Conservation (phyloP, 495 filamentous ascomycete genomes). For the Xylaria longipes region DNA sequence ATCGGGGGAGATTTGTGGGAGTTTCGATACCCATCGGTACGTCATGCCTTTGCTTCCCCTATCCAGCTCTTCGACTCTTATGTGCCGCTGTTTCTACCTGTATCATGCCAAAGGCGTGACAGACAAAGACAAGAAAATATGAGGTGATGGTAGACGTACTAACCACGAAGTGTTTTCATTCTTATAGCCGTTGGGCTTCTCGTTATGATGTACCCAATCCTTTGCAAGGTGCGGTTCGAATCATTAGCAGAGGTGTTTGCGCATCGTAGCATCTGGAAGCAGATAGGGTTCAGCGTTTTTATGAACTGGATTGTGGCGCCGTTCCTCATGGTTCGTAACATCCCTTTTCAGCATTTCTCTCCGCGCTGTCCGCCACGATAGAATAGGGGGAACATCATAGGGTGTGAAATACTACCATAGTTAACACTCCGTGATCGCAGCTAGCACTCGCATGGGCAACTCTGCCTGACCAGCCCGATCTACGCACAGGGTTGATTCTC, state of each 20-base stretch:
- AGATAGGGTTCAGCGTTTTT: constrained; percentile 78
- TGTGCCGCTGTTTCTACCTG: background rate
- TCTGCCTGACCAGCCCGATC: constrained; percentile 70
- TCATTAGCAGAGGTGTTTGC: constrained; percentile 72
- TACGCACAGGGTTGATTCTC: constrained; percentile 76
- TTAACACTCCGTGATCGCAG: constrained; percentile 41
- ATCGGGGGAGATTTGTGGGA: constrained; percentile 73
- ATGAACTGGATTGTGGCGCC: constrained; percentile 93
- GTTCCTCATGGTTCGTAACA: constrained; percentile 75
- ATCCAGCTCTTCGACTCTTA: background rate
- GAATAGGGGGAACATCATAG: background rate
- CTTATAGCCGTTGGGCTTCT: constrained; percentile 76
- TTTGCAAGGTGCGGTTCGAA: constrained; percentile 92
- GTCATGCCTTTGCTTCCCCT: constrained; percentile 28
- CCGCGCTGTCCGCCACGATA: background rate
- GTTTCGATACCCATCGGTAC: constrained; percentile 81
- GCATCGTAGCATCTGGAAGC: constrained; percentile 71
- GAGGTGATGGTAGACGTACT: background rate
- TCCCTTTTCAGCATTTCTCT: constrained; percentile 15
- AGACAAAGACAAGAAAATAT: background rate
- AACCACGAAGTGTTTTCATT: constrained; percentile 3
- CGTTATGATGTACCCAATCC: constrained; percentile 95
- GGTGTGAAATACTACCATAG: background rate
- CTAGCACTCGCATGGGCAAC: constrained; percentile 82
- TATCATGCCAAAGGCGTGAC: background rate